phyloP scores from a whole-genome alignment of 1,139 yeast genomes.

The Suhomyces kunorum region DNA sequence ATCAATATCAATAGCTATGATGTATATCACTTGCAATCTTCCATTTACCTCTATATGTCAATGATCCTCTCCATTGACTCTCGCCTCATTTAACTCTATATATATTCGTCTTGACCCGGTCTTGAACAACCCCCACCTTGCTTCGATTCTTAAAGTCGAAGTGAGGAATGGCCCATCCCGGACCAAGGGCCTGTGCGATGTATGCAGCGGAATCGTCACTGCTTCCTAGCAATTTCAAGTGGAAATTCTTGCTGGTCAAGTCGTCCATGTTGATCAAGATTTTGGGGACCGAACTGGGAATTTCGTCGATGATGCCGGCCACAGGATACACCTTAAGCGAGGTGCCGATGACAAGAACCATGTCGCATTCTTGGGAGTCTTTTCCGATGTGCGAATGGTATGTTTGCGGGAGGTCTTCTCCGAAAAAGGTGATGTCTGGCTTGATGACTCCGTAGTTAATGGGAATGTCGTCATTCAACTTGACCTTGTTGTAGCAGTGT shows the following conservation, averaged over 20 bases:
- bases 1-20: no score
- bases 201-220: slow-evolving; percentile 84
- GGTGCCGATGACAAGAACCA: slow-evolving; percentile 86
- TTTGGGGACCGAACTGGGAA: slow-evolving; percentile 74
- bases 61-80: no score
- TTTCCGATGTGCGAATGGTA: slow-evolving; percentile 20
- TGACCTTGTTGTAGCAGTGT: slow-evolving; percentile 49
- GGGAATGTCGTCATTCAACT: slow-evolving; percentile 18
- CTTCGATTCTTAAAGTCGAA: slow-evolving; percentile 6
- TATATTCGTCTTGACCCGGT: slow-evolving; percentile 7
- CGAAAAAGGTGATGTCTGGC: slow-evolving; percentile 95
- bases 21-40: no score
- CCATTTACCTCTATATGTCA: no score
- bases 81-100: slow-evolving; percentile 11
- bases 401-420: slow-evolving; percentile 71
- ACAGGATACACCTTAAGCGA: slow-evolving; percentile 95
- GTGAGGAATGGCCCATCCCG: slow-evolving; percentile 17
- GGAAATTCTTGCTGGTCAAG: slow-evolving; percentile 62
- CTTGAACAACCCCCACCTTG: slow-evolving; percentile 4
- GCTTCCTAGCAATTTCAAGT: slow-evolving; percentile 73
- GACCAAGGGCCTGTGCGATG: slow-evolving; percentile 39
- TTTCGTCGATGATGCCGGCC: slow-evolving; percentile 77
- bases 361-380: slow-evolving; percentile 55
- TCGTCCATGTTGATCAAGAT: slow-evolving; percentile 79
- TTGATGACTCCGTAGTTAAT: slow-evolving; percentile 59